Conservation (phyloP, 179 eudicot genomes). For the Patellifolia procumbens region DNA sequence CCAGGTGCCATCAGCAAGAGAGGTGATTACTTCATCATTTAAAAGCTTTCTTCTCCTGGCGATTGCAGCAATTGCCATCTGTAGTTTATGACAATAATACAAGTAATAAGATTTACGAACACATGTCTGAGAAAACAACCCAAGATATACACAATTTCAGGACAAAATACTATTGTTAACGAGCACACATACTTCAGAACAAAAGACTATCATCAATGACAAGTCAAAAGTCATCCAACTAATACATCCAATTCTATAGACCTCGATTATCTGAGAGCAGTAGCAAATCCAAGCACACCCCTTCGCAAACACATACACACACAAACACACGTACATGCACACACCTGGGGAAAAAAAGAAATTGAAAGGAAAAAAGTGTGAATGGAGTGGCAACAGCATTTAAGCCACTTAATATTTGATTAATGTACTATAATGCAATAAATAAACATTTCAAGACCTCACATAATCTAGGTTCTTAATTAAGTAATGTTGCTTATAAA, state of each 20-base stretch:
- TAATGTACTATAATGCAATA: not conserved
- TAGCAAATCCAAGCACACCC: not conserved
- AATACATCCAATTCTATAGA: not conserved
- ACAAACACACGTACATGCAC: not conserved
- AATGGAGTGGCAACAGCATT: not conserved
- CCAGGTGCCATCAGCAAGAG: conserved; percentile 82
- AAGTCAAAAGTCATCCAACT: not conserved
- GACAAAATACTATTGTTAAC: no score
- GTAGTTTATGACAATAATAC: conserved; percentile 25
- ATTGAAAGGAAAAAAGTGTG: not conserved
- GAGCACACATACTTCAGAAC: no score
- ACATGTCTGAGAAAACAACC: not conserved
- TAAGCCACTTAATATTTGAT: not conserved
- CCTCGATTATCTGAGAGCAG: not conserved
- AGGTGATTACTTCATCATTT: conserved; percentile 58
- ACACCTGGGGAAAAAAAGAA: not conserved
- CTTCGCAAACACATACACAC: not conserved
- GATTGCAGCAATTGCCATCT: conserved; percentile 81
- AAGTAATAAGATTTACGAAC: not conserved
- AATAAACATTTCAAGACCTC: not conserved
- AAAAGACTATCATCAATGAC: not conserved
- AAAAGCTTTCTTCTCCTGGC: conserved; percentile 79
- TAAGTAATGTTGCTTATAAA: not conserved
- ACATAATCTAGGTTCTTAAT: not conserved
- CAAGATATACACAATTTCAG: not conserved